Evolutionary conservation across 2,329 filamentous ascomycete species (phyloP), one percentile per base, ranked within the genome.

Genomic region (Ophiostoma australiae): DNA sequence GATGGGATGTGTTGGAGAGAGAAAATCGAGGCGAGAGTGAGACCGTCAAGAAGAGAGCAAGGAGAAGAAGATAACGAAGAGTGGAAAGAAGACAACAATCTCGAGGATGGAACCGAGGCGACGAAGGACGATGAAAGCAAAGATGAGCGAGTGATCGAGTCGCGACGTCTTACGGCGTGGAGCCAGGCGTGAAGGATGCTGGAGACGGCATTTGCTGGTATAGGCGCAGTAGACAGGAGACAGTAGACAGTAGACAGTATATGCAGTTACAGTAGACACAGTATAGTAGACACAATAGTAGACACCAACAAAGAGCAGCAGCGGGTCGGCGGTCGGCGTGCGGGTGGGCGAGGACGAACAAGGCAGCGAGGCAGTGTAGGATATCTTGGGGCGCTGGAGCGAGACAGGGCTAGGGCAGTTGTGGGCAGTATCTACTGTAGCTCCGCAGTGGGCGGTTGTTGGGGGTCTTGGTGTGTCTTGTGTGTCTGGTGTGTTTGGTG

Each of bases 381-480:
- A 48, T 48, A 17, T 48, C 44, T 48, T 7, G n/a, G 17, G 23
- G 23, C 20, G 63, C 35, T 66, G 15, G 63, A 33, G 63, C 58
- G 58, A 61, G 31, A 65, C 58, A 39, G 63, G 63, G 63, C 63
- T 66, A 66, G 63, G 63, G 63, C 63, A 66, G 33, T 41, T 35
- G 63, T 58, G 52, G n/a, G 13, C 48, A 55, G 48, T 48, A 31
- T 31, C 27, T 31, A 31, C 20, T 20, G 52, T n/a, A 17, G 20
- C n/a, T n/a, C n/a, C n/a, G 55, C 11, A 23, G n/a, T 23, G 27
- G 58, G 27, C 27, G 31, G 27, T 44, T n/a, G 33, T 66, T 37
- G 61, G 33, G 33, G 33, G 61, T n/a, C 33, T 66, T 66, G 17
- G 31, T 63, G 13, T 31, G 31, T 48, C 17, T 55, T 13, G 41